Evolutionary conservation across 257 asterid species (phyloP).

Genomic region (Solanum clarkiae): DNA sequence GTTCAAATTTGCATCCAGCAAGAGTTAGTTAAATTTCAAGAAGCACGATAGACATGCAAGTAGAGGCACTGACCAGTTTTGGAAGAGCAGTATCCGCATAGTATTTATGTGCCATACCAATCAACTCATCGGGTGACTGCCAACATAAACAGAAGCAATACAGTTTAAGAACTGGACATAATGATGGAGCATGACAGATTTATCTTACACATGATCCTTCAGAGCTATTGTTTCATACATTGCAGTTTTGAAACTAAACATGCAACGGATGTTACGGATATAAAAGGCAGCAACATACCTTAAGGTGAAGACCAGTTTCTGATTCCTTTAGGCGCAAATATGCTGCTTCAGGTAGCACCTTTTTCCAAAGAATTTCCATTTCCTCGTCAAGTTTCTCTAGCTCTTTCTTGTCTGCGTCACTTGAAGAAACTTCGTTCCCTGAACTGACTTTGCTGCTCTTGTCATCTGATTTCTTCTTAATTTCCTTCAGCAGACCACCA

Average conservation of each 20-base stretch:
- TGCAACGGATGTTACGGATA: constrained; percentile 2
- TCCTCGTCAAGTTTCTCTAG: constrained; percentile 26
- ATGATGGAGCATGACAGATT: background rate
- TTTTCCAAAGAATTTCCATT: constrained; percentile 47
- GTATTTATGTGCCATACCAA: constrained; percentile 66
- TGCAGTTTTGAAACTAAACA: background rate
- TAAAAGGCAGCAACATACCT: constrained; percentile 29
- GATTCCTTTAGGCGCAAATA: constrained; percentile 69
- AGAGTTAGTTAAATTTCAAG: background rate
- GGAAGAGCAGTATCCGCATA: constrained; percentile 90
- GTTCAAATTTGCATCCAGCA: background rate
- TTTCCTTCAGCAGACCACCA: constrained; percentile 62
- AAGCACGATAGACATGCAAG: background rate
- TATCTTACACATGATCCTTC: background rate
- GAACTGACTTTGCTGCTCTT: constrained; percentile 28
- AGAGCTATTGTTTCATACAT: background rate
- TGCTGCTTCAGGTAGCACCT: constrained; percentile 49
- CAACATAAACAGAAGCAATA: constrained; percentile 9
- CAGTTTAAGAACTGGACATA: background rate
- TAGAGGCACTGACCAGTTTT: constrained; percentile 57
- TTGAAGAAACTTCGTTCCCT: constrained; percentile 28
- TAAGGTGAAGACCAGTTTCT: constrained; percentile 71
- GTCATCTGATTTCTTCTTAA: constrained; percentile 53
- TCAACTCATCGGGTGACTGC: constrained; percentile 82
- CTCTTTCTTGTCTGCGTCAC: constrained; percentile 24